Evolutionary conservation across 352 stramenopile species (phyloP), one percentile per base, ranked within the genome.

Genomic region (Stephanocyclus meneghinianus): DNA sequence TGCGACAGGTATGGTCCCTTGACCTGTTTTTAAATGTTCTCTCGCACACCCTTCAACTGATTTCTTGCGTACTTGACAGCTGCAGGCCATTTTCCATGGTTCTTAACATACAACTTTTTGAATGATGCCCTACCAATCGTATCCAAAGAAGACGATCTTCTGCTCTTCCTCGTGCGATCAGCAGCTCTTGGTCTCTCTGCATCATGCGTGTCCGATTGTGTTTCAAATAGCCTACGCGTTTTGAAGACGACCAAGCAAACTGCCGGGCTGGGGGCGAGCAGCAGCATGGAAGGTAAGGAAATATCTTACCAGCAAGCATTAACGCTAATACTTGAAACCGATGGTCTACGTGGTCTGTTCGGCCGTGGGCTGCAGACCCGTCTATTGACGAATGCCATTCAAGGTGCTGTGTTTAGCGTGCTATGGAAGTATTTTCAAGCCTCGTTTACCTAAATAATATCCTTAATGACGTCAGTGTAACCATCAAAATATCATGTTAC

Each of bases 231-330:
- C 71, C 87, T 97, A 29, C 78, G 95, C 11, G 94, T 97, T 3
- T 87, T 97, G 42, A 97, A 97, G 79, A 97, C 93, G 6, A 94
- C 87, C 42, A 96, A 96, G 70, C 95, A 97, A 82, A 97, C 94
- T 13, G 85, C 86, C 13, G 71, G 81, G 40, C 53, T 94, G 1
- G 30, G 44, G 45, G 65, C 21, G 21, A 26, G 21, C 21, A n/a
- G n/a, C n/a, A n/a, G 78, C 21, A 68, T 16, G 26, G 63, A 51
- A 11, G 55, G 60, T 2, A 86, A 78, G 47, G 86, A 83, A 16
- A 82, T 86, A 32, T 75, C 79, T 2, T 86, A 85, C 35, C 61
- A 73, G 30, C 71, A 79, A 62, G 88, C 93, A 50, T 63, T 96
- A 5, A 50, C 81, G 51, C 62, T 94, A 16, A 87, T 97, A 21